Conservation (phyloP, 768 basidiomycete species). For the Tricholoma furcatifolium region DNA sequence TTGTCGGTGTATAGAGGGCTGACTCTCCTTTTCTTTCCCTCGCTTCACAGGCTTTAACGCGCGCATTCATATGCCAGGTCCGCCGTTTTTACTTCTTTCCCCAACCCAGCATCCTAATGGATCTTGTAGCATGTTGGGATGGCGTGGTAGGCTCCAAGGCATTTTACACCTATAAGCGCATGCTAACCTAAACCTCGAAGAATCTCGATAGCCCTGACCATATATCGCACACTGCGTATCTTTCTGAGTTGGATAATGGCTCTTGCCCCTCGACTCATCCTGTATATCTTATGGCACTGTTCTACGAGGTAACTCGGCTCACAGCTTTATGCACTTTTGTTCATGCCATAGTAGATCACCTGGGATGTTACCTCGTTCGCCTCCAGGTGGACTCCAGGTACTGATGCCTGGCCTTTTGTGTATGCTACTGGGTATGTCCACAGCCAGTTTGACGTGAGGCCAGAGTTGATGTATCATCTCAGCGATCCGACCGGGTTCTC, state of each 20-base stretch:
- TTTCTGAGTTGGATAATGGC: constrained; percentile 36
- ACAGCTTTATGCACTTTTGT: too few relatives aligned
- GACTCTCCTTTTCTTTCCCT: constrained; percentile 12
- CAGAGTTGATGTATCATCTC: background rate
- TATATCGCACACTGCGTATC: constrained; percentile 31
- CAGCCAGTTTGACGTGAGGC: too few relatives aligned
- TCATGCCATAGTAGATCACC: constrained; percentile 25
- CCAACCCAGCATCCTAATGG: background rate
- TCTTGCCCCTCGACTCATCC: constrained; percentile 35
- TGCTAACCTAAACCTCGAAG: constrained; percentile 14
- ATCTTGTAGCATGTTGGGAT: constrained; percentile 35
- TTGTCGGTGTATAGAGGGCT: background rate
- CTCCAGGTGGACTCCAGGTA: constrained; percentile 32
- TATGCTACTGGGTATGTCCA: constrained; percentile 40
- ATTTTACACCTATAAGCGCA: background rate
- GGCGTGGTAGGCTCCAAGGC: constrained; percentile 26
- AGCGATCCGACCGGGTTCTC: constrained; percentile 55
- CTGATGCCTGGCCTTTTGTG: constrained; percentile 40
- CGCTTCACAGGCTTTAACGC: constrained; percentile 30
- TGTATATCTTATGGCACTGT: constrained; percentile 37
- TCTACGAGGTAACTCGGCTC: constrained; percentile 29
- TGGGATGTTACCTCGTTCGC: constrained; percentile 37
- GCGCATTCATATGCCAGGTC: constrained; percentile 35
- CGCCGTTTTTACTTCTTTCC: background rate
- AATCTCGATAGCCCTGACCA: constrained; percentile 41